A percentile compares a stretch with the other conserved stretches of the same genome.
These are phyloP conservation scores for Pestalotiopsis sp. DNA, from an alignment of 2,329 filamentous ascomycete species.

Conservation along the genomic window DNA sequence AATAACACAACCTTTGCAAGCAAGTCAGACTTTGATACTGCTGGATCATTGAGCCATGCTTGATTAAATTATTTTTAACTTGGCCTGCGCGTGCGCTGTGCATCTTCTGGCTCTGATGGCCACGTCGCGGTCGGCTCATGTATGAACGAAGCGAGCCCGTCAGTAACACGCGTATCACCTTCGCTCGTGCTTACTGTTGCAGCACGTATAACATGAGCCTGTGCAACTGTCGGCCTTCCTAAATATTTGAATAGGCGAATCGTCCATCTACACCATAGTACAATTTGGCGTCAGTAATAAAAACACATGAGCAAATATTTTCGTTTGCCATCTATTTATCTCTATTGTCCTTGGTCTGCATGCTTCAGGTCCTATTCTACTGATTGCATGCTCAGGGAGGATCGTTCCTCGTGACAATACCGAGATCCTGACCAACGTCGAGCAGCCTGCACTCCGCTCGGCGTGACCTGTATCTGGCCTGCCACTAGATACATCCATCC, in stretches of 20 bases:
- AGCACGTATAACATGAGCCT: neutral
- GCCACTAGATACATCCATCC: conserved; percentile 1
- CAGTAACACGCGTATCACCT: too few species aligned
- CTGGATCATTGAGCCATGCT: too few species aligned
- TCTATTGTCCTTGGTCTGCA: conserved; percentile 4
- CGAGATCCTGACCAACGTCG: neutral
- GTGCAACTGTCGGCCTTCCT: neutral
- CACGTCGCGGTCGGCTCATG: too few species aligned
- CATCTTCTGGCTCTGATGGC: neutral
- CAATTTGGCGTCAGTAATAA: too few species aligned
- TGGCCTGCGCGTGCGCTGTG: too few species aligned
- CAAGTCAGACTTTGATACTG: too few species aligned
- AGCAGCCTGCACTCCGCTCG: conserved; percentile 32
- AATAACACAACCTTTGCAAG: neutral
- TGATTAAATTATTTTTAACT: too few species aligned
- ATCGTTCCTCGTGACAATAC: neutral
- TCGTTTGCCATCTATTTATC: neutral
- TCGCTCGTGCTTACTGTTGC: neutral
- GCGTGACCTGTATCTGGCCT: neutral
- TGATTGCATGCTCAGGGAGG: neutral
- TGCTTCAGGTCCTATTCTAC: conserved; percentile 7
- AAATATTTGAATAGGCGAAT: too few species aligned
- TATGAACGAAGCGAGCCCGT: too few species aligned
- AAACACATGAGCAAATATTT: neutral
- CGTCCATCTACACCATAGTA: too few species aligned